These are phyloP conservation scores for Blastocystis sp. DNA, from an alignment of 352 stramenopile genomes.

Conservation along the genomic window DNA sequence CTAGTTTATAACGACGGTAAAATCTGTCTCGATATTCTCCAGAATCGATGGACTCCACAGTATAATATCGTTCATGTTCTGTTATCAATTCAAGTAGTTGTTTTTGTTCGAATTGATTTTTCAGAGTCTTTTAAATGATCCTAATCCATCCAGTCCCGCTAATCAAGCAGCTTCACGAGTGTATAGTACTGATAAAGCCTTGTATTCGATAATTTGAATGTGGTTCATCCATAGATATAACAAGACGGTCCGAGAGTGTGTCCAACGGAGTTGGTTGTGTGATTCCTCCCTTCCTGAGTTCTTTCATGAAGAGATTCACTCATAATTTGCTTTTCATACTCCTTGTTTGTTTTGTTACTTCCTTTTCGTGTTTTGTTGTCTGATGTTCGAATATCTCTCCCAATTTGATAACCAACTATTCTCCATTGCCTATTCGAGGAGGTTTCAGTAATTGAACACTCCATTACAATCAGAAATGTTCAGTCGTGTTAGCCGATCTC, in stretches of 20 bases:
- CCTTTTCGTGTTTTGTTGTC: background rate
- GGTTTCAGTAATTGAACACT: background rate
- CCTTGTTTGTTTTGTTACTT: background rate
- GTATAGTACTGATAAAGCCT: constrained; percentile 93
- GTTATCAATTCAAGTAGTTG: constrained; percentile 81
- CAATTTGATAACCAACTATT: too few species aligned
- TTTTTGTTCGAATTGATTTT: background rate
- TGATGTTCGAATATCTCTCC: too few species aligned
- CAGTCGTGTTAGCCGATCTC: constrained; percentile 12
- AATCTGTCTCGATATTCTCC: constrained; percentile 96
- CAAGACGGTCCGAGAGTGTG: constrained; percentile 91
- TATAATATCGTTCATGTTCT: constrained; percentile 98
- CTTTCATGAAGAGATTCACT: background rate
- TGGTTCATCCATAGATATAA: constrained; percentile 77
- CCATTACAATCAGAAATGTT: background rate
- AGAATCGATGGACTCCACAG: constrained; percentile 99
- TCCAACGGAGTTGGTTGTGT: constrained; percentile 81
- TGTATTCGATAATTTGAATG: constrained; percentile 65
- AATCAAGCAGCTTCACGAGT: constrained; percentile 92
- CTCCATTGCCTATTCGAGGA: too few species aligned
- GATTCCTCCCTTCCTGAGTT: background rate
- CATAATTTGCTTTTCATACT: background rate
- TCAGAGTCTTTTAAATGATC: constrained; percentile 58
- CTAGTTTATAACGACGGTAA: constrained; percentile 79
- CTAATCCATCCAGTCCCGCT: constrained; percentile 71